Conservation (phyloP, 208 protist genomes). For the Trypanosoma grayi region DNA sequence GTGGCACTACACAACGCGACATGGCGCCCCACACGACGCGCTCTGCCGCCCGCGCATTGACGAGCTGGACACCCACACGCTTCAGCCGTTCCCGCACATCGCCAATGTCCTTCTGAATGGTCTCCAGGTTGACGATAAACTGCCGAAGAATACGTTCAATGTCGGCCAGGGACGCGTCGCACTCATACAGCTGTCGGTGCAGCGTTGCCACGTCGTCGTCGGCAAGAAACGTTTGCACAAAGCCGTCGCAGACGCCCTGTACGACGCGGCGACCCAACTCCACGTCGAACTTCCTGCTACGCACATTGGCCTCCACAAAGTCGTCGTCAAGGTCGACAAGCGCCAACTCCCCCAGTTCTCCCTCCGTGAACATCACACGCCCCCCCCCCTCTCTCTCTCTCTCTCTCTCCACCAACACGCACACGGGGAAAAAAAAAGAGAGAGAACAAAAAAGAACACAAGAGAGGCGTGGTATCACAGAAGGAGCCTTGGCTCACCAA, state of each 20-base stretch:
- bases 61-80: conserved; percentile 39
- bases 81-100: conserved; percentile 66
- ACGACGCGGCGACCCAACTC: conserved; percentile 33
- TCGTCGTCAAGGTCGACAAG: conserved; percentile 52
- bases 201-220: conserved; percentile 63
- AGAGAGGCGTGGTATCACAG: neutral
- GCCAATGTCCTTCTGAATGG: conserved; percentile 70
- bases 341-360: conserved; percentile 60
- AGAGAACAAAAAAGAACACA: conserved; percentile 6
- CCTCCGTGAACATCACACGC: conserved; percentile 10
- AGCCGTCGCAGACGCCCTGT: conserved; percentile 55
- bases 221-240: conserved; percentile 64
- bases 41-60: conserved; percentile 48
- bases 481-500: no score
- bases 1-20: conserved; percentile 62
- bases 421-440: neutral
- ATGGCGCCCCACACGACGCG: conserved; percentile 53
- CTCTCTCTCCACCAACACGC: neutral
- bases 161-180: conserved; percentile 48
- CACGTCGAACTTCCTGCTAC: conserved; percentile 31
- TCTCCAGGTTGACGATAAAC: conserved; percentile 64
- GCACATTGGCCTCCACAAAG: conserved; percentile 47
- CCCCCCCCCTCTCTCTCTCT: neutral
- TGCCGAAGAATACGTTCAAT: conserved; percentile 65
- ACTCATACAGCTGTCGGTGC: conserved; percentile 53